phyloP scores from a whole-genome alignment of 306 rosid species.

The Rubus idaeus region DNA sequence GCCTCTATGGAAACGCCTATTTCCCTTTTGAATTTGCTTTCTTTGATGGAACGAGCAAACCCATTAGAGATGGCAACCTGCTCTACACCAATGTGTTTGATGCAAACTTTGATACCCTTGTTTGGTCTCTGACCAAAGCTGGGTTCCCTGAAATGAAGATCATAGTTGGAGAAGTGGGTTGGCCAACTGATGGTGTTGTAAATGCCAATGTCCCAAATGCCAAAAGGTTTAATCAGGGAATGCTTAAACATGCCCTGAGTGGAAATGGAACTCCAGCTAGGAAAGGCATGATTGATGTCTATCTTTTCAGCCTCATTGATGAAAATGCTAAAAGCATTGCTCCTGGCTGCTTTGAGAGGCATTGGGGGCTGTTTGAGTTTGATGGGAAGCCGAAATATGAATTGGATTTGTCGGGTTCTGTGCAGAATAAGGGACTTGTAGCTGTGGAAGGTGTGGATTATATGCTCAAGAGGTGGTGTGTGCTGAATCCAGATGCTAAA shows the following conservation, averaged over 20 bases:
- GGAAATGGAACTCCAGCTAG: conserved; percentile 76
- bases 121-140: conserved; percentile 57
- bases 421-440: conserved; percentile 40
- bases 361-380: conserved; percentile 88
- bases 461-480: conserved; percentile 65
- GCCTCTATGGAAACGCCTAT: conserved; percentile 65
- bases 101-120: conserved; percentile 75
- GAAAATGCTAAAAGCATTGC: conserved; percentile 68
- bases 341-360: conserved; percentile 87
- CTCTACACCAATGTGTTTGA: conserved; percentile 81
- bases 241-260: conserved; percentile 55
- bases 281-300: conserved; percentile 49
- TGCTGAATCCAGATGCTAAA: conserved; percentile 42
- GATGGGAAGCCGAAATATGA: conserved; percentile 93
- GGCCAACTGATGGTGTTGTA: conserved; percentile 87
- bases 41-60: conserved; percentile 64
- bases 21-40: conserved; percentile 89
- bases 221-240: conserved; percentile 67
- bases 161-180: conserved; percentile 81
- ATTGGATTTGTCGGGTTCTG: conserved; percentile 52
- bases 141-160: conserved; percentile 68
- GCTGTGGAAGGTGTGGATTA: conserved; percentile 72
- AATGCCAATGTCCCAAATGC: conserved; percentile 60
- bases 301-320: conserved; percentile 70
- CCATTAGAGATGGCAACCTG: conserved; percentile 57